Base-by-base conservation (phyloP, 108 stramenopile species). In the Conticribra guillardii region DNA sequence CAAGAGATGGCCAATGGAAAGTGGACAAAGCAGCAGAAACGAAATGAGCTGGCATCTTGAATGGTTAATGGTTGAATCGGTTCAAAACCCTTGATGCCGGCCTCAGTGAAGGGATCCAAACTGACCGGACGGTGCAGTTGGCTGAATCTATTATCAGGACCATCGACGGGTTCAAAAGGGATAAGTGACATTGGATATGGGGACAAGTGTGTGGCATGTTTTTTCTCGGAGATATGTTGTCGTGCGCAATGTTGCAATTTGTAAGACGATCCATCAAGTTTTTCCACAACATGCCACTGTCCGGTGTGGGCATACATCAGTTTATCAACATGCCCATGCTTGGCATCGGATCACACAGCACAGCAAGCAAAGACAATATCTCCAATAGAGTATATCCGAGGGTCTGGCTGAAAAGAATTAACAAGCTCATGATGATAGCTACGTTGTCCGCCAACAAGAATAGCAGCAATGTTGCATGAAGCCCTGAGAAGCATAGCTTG, bases 381-480 rank as follows among this genome's bases (percentile, higher is more conserved):
- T 3, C 51, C 59, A 9, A 41, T 29, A 1, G 26, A 3, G 21
- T 53, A 53, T 2, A 53, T 27, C 1, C 51, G 49, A 26, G 48
- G 60, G 31, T 61, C 23, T 15, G 49, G 49, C n/a, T 48, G 60
- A 2, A 0, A n/a, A 2, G 48, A 31, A 22, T 60, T 71, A 27
- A 71, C 26, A 8, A 53, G 32, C 26, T 71, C 69, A 9, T 37
- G 58, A 18, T 71, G 69, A 34, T 26, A 53, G n/a, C 49, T 24
- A 4, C 69, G 30, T 31, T 50, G 22, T 71, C 46, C 23, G 18
- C n/a, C 21, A 1, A 69, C 4, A 1, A 69, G 68, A 1, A 59
- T 3, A 1, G 47, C n/a, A 0, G 50, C 58, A 44, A 61, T 52
- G 2, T 50, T 0, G 3, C 60, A 57, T 47, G 48, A 60, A 15